Percentiles rank a stretch among this genome's conserved stretches.
Evolutionary conservation across 1,284 basidiomycete species (phyloP).

Genomic region (Xerocomus nothofagi): DNA sequence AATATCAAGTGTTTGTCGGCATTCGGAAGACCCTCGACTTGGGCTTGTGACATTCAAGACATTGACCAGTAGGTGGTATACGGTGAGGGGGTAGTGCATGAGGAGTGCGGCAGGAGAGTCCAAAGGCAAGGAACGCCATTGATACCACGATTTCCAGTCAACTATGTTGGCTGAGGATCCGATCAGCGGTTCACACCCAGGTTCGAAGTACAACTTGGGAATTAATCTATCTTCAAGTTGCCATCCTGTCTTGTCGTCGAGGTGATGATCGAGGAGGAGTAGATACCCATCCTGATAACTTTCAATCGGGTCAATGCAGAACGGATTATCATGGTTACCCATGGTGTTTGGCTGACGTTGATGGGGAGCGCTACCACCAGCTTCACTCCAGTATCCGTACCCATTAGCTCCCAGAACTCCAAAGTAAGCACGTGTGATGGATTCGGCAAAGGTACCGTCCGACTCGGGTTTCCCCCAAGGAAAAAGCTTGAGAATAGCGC

Average conservation of each 20-base stretch:
- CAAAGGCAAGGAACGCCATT: slow-evolving; percentile 40
- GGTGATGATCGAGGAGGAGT: slow-evolving; percentile 31
- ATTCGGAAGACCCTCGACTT: slow-evolving; percentile 18
- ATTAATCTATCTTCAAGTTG: slow-evolving; percentile 37
- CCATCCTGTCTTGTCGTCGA: slow-evolving; percentile 40
- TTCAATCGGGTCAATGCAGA: slow-evolving; percentile 12
- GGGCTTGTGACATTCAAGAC: slow-evolving; percentile 35
- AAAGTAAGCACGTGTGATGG: slow-evolving; percentile 39
- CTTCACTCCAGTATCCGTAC: slow-evolving; percentile 41
- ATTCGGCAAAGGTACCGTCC: slow-evolving; percentile 39
- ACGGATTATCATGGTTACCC: neutral
- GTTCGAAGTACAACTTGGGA: slow-evolving; percentile 35
- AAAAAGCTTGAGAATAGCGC: slow-evolving; percentile 36
- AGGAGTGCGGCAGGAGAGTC: slow-evolving; percentile 43
- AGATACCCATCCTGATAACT: slow-evolving; percentile 35
- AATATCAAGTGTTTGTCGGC: slow-evolving; percentile 32
- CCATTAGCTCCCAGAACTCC: slow-evolving; percentile 39
- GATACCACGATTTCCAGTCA: slow-evolving; percentile 43
- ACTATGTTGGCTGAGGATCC: slow-evolving; percentile 28
- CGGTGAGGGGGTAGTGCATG: slow-evolving; percentile 41
- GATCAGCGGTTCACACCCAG: slow-evolving; percentile 22
- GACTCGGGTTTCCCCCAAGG: slow-evolving; percentile 43
- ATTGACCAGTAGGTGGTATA: slow-evolving; percentile 39
- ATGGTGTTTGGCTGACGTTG: slow-evolving; percentile 20
- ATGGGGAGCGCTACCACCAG: slow-evolving; percentile 37